Conservation (phyloP, 2,329 filamentous ascomycete genomes). For the Myriosclerotinia curreyana region DNA sequence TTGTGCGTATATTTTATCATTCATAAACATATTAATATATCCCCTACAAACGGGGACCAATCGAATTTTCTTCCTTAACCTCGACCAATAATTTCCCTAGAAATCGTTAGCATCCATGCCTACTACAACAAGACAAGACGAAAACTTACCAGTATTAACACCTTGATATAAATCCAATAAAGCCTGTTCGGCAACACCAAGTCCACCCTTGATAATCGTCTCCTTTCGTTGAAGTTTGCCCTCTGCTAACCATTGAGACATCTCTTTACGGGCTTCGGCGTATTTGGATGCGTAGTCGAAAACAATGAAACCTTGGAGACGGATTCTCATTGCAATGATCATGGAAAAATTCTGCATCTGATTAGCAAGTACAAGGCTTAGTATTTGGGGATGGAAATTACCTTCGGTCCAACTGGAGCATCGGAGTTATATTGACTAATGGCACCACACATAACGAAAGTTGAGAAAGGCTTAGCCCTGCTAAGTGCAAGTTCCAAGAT, state of each 20-base stretch:
- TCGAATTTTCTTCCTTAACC: slow-evolving; percentile 42
- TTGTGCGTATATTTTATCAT: background rate
- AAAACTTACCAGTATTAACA: slow-evolving; percentile 59
- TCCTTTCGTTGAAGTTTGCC: slow-evolving; percentile 71
- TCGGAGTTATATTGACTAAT: slow-evolving; percentile 67
- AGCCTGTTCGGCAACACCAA: slow-evolving; percentile 60
- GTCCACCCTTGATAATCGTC: slow-evolving; percentile 66
- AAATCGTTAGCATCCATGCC: background rate
- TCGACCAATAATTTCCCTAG: slow-evolving; percentile 54
- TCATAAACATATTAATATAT: background rate
- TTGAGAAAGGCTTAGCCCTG: slow-evolving; percentile 58
- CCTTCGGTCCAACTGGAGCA: slow-evolving; percentile 54
- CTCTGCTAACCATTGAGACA: slow-evolving; percentile 65
- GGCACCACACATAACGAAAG: slow-evolving; percentile 68
- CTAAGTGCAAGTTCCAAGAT: slow-evolving; percentile 64
- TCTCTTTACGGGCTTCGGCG: slow-evolving; percentile 54
- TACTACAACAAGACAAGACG: background rate
- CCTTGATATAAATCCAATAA: slow-evolving; percentile 65
- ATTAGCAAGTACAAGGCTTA: slow-evolving; percentile 23
- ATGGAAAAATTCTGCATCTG: slow-evolving; percentile 48
- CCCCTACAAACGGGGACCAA: slow-evolving; percentile 24
- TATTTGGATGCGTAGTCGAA: slow-evolving; percentile 63
- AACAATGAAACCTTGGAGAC: slow-evolving; percentile 70
- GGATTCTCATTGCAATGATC: slow-evolving; percentile 54
- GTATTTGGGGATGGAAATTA: slow-evolving; percentile 24